phyloP scores from a whole-genome alignment of 306 rosid species.

The Dryas alaskensis region DNA sequence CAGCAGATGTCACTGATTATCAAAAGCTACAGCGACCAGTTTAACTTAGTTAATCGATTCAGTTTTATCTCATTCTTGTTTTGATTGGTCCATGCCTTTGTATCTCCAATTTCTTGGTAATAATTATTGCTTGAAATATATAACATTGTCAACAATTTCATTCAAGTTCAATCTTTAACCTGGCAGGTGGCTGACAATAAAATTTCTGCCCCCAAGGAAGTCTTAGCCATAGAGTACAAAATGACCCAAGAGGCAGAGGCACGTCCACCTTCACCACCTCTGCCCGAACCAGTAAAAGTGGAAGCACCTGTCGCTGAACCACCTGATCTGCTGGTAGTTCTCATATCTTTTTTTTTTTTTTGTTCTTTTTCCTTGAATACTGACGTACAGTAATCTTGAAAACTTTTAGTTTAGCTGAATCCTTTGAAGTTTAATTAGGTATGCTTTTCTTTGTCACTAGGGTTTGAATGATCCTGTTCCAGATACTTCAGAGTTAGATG shows the following conservation, averaged over 20 bases:
- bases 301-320: constrained; percentile 71
- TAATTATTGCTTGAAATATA: constrained; percentile 2
- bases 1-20: not conserved
- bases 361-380: not conserved
- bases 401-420: not conserved
- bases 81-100: not conserved
- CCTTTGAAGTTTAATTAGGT: not conserved
- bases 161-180: constrained; percentile 22
- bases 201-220: constrained; percentile 68
- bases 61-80: not conserved
- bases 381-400: no score
- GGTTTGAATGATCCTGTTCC: constrained; percentile 83
- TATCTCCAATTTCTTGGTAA: constrained; percentile 13
- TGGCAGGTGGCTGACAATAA: constrained; percentile 59
- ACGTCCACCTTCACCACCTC: constrained; percentile 44
- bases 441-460: constrained; percentile 39
- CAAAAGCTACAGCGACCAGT: not conserved
- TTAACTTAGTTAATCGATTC: constrained; percentile 15
- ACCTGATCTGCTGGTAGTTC: constrained; percentile 83
- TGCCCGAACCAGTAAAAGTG: constrained; percentile 76
- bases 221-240: constrained; percentile 81
- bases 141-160: constrained; percentile 15
- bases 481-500: constrained; percentile 75
- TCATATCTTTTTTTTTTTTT: not conserved
- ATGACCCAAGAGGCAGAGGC: constrained; percentile 54